Base-by-base conservation (phyloP, 2,329 filamentous ascomycete genomes). In the Microcyclosporella mali region DNA sequence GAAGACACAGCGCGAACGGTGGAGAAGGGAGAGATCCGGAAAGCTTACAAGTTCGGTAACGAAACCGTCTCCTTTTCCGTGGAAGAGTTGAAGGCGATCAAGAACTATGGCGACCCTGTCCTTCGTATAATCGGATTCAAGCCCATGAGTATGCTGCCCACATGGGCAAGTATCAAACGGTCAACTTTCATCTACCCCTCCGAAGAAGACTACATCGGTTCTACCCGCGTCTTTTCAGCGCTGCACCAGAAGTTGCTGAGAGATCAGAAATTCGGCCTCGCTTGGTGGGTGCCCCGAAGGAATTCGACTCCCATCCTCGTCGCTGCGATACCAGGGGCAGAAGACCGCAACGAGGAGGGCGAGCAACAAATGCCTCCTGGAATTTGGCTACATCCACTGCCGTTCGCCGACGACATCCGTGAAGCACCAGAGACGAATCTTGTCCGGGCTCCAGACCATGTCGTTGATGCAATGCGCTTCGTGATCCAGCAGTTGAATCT, bases 61-160 rank as follows among this genome's bases (percentile, higher is more conserved):
- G 87, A 94, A 52, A 88, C 88, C 36, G 79, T 98, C 35, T 77
- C 84, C 37, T 98, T 98, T 62, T 82, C 82, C 0, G 77, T 82
- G 1, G 88, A 95, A 27, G 90, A 98, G 62, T 80, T 90, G 47
- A 83, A 82, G 45, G 70, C 76, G 15, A 73, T 98, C 45, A 82
- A 82, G 48, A 72, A 86, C 52, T 95, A 95, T 56, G 90, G 89
- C 2, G 75, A 84, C 1, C 86, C 88, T 0, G 73, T 86, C 10
- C 84, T 98, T 43, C 82, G 88, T 4, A 84, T 98, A 52, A 84
- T 98, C 43, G 92, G 92, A 4, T 98, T 98, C 74, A 98, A 97
- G 62, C 80, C 87, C 6, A 72, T 85, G 19, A 78, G 77, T 1
- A 70, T 78, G 56, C 71, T 32, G 1, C 85, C 85, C 0, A 72